Conservation (phyloP, 2,329 filamentous ascomycete species). For the Beauveria pseudobassiana region DNA sequence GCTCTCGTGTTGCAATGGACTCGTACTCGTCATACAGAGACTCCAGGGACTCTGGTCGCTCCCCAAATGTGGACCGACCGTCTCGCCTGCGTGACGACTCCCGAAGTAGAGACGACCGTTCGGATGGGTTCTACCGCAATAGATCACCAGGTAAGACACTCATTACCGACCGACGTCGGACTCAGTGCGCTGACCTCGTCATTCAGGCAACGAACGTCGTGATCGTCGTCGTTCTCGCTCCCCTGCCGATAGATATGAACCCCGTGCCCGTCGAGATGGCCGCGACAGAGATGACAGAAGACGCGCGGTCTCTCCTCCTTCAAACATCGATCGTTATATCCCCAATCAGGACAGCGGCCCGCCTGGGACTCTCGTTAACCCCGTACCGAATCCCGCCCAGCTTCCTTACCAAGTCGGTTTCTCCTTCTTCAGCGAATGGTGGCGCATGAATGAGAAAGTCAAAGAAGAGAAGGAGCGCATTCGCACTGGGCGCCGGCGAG, state of each 20-base stretch:
- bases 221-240: conserved; percentile 63
- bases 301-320: conserved; percentile 52
- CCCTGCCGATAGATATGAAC: conserved; percentile 70
- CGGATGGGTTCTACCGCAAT: conserved; percentile 56
- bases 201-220: conserved; percentile 48
- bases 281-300: conserved; percentile 55
- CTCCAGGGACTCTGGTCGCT: conserved; percentile 32
- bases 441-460: conserved; percentile 73
- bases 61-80: conserved; percentile 41
- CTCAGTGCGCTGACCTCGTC: neutral
- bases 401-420: conserved; percentile 77
- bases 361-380: conserved; percentile 47
- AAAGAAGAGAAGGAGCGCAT: conserved; percentile 72
- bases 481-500: conserved; percentile 60
- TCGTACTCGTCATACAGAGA: conserved; percentile 39
- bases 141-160: conserved; percentile 61
- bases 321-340: conserved; percentile 79
- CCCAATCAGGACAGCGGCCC: conserved; percentile 58
- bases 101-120: conserved; percentile 43
- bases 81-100: conserved; percentile 47
- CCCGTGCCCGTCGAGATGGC: conserved; percentile 61
- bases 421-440: conserved; percentile 82
- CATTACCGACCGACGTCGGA: neutral
- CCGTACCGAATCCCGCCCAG: conserved; percentile 62
- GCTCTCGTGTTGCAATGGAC: conserved; percentile 4